Evolutionary conservation across 164 flowering plant genomes (phyloP).

Genomic region (Chimonanthus salicifolius): DNA sequence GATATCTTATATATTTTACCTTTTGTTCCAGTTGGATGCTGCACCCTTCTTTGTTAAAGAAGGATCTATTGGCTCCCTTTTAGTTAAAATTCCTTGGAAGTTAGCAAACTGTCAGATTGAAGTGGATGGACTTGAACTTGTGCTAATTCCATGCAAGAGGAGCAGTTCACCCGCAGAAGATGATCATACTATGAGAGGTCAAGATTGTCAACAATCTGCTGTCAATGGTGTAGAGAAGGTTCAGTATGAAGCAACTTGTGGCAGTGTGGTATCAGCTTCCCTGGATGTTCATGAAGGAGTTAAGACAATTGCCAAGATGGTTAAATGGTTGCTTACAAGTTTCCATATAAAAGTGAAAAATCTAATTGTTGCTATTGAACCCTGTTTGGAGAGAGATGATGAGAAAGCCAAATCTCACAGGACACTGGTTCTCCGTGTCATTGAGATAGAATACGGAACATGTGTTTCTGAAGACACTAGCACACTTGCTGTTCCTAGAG

Average conservation of each 20-base stretch:
- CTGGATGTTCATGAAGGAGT: slow-evolving; percentile 90
- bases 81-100: slow-evolving; percentile 74
- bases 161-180: slow-evolving; percentile 11
- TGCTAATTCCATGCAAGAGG: slow-evolving; percentile 41
- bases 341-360: slow-evolving; percentile 68
- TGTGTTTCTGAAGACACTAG: slow-evolving; percentile 52
- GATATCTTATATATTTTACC: not conserved
- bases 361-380: slow-evolving; percentile 80
- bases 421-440: slow-evolving; percentile 57
- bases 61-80: slow-evolving; percentile 77
- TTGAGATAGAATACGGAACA: slow-evolving; percentile 73
- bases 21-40: slow-evolving; percentile 50
- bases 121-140: slow-evolving; percentile 81
- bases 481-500: slow-evolving; percentile 19
- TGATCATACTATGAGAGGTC: slow-evolving; percentile 21
- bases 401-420: slow-evolving; percentile 21
- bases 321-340: slow-evolving; percentile 79
- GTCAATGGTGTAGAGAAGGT: slow-evolving; percentile 21
- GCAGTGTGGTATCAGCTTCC: slow-evolving; percentile 22
- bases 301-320: slow-evolving; percentile 81
- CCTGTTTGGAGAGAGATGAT: slow-evolving; percentile 32
- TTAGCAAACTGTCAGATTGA: slow-evolving; percentile 66
- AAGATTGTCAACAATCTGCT: slow-evolving; percentile 18
- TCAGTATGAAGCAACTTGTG: slow-evolving; percentile 26
- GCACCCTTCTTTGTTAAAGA: slow-evolving; percentile 59